Evolutionary conservation across 805 yeast species (phyloP).

Genomic region (Clavispora asparagi): DNA sequence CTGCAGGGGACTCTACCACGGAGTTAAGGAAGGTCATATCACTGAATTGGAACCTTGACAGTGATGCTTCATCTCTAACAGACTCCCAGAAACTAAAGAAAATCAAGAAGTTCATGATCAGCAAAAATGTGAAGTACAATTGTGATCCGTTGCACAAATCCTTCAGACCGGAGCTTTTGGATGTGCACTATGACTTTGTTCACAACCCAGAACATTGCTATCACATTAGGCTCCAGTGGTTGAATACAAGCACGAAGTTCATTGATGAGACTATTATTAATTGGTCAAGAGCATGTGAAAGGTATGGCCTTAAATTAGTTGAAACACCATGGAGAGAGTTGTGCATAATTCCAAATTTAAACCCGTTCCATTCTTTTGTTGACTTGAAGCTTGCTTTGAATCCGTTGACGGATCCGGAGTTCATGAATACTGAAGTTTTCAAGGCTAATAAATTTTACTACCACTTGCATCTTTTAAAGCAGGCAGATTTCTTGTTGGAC

Average conservation of each 20-base stretch:
- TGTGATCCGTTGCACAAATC: slow-evolving; percentile 72
- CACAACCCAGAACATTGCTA: slow-evolving; percentile 94
- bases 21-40: slow-evolving; percentile 11
- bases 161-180: slow-evolving; percentile 68
- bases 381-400: slow-evolving; percentile 60
- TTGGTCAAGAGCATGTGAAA: slow-evolving; percentile 79
- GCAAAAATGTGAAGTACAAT: slow-evolving; percentile 63
- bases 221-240: slow-evolving; percentile 89
- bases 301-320: slow-evolving; percentile 72
- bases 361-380: slow-evolving; percentile 86
- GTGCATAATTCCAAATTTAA: slow-evolving; percentile 64
- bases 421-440: slow-evolving; percentile 36
- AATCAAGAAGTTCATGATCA: slow-evolving; percentile 47
- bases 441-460: slow-evolving; percentile 60
- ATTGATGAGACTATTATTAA: slow-evolving; percentile 67
- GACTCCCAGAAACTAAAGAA: slow-evolving; percentile 17
- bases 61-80: slow-evolving; percentile 14
- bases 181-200: slow-evolving; percentile 84
- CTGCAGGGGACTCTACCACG: slow-evolving; percentile 16
- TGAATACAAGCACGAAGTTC: slow-evolving; percentile 76
- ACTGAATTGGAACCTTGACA: slow-evolving; percentile 9
- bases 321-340: slow-evolving; percentile 92
- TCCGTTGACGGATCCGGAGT: slow-evolving; percentile 65
- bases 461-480: slow-evolving; percentile 67
- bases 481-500: slow-evolving; percentile 74